Conservation (phyloP, 2,329 filamentous ascomycete species). For the Parascedosporium putredinis region DNA sequence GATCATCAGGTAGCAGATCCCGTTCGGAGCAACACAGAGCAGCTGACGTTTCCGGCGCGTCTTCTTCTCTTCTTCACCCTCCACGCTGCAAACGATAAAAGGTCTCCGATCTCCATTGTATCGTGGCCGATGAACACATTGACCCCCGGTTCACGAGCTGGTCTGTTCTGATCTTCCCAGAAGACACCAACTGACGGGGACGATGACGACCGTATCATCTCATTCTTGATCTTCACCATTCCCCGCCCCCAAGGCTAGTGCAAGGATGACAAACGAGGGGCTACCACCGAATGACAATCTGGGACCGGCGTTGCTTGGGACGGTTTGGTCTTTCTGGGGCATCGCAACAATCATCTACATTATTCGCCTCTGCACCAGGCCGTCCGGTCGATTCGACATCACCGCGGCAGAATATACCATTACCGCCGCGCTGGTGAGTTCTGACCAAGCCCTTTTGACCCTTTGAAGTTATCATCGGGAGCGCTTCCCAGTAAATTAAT, state of each 20-base stretch:
- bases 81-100: neutral
- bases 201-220: neutral
- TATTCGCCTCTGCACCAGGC: neutral
- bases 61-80: neutral
- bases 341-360: neutral
- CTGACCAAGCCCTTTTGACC: neutral
- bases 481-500: neutral
- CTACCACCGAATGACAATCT: neutral
- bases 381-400: neutral
- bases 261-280: neutral
- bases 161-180: neutral
- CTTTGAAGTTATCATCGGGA: neutral
- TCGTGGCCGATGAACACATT: neutral
- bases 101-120: neutral
- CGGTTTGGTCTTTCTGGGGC: neutral
- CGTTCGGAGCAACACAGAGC: neutral
- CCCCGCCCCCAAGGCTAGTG: neutral
- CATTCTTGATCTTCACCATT: neutral
- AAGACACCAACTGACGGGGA: neutral
- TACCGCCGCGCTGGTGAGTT: neutral
- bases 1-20: neutral
- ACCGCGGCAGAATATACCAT: constrained; percentile 4
- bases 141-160: neutral
- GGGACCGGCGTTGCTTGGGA: neutral
- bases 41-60: neutral